A percentile compares a stretch with the other conserved stretches of the same genome.
Evolutionary conservation across 2,329 filamentous ascomycete genomes (phyloP).

Genomic region (Colletotrichum gigasporum): DNA sequence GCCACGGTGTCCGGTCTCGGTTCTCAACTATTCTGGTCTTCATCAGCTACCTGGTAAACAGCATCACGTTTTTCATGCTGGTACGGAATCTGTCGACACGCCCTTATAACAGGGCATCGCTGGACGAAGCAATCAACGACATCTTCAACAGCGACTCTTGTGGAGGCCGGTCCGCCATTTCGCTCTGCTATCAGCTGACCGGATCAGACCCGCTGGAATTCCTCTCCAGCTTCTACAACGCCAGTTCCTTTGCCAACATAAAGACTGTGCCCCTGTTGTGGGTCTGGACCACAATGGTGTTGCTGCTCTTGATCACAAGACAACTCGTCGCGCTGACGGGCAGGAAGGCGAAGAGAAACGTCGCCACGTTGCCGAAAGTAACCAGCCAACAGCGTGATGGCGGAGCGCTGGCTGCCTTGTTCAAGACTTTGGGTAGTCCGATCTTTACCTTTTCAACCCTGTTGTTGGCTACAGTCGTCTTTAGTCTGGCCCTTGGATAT

Average conservation of each 20-base stretch:
- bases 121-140: not conserved
- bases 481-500: not conserved
- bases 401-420: not conserved
- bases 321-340: not conserved
- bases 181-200: not conserved
- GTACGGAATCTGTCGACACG: not conserved
- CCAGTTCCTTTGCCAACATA: not conserved
- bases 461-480: not conserved
- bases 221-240: not conserved
- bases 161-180: not conserved
- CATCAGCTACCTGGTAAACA: not conserved
- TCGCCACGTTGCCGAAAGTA: not conserved
- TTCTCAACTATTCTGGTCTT: not conserved
- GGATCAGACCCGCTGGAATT: not conserved
- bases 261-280: not conserved
- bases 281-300: not conserved
- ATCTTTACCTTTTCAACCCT: not conserved
- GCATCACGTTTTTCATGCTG: not conserved
- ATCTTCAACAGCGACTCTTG: not conserved
- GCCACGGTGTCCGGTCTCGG: not conserved
- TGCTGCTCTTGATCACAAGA: not conserved
- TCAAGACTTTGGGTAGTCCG: not conserved
- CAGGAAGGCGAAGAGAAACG: not conserved
- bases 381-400: not conserved
- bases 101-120: not conserved